Conservation (phyloP, 352 stramenopile species). For the Phytophthora sp. region DNA sequence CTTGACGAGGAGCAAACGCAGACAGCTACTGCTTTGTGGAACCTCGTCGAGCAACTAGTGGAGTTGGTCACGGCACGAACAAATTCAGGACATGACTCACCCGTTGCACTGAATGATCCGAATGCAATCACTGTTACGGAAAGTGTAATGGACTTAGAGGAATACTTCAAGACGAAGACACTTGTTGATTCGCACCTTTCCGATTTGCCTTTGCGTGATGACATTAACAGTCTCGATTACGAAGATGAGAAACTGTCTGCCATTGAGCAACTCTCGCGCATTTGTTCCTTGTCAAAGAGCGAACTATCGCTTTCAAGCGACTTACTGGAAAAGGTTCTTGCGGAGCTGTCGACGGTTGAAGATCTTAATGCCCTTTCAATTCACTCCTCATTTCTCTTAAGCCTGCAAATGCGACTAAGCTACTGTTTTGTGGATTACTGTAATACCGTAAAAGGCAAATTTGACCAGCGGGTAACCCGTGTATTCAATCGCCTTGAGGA, state of each 20-base stretch:
- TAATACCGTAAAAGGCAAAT: background rate
- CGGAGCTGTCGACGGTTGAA: slow-evolving; percentile 27
- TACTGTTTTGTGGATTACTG: slow-evolving; percentile 13
- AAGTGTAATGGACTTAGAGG: slow-evolving; percentile 4
- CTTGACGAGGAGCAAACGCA: background rate
- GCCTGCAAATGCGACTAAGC: slow-evolving; percentile 27
- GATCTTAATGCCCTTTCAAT: slow-evolving; percentile 21
- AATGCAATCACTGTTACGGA: background rate
- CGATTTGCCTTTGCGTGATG: background rate
- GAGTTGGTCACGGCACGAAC: background rate
- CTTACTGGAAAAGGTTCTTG: slow-evolving; percentile 21
- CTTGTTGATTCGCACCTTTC: background rate
- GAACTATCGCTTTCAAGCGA: slow-evolving; percentile 2
- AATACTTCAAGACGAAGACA: slow-evolving; percentile 12
- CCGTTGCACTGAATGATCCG: too few species aligned
- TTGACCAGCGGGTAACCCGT: slow-evolving; percentile 25
- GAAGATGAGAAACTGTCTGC: slow-evolving; percentile 11
- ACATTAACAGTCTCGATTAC: background rate
- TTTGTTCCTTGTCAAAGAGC: background rate
- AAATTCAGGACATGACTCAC: background rate
- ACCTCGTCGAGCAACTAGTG: slow-evolving; percentile 12
- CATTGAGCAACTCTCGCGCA: slow-evolving; percentile 17
- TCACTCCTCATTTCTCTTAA: slow-evolving; percentile 39
- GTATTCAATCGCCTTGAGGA: slow-evolving; percentile 48
- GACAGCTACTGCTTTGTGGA: slow-evolving; percentile 11